Evolutionary conservation across 1,139 yeast species (phyloP).

Genomic region (Candida sanyaensis): DNA sequence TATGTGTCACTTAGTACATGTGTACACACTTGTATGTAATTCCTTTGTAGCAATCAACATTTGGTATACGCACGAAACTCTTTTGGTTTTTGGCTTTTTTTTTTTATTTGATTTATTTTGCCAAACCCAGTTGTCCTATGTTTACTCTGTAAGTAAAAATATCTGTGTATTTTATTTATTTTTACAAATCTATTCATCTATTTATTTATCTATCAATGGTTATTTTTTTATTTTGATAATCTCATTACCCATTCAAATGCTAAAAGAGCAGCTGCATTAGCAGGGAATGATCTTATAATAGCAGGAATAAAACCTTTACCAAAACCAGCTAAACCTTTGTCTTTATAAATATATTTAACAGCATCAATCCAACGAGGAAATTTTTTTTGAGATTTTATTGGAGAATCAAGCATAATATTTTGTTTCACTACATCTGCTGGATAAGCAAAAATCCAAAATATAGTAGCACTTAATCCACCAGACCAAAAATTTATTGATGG

Average conservation of each 20-base stretch:
- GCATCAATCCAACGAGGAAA: constrained; percentile 76
- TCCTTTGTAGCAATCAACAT: too few relatives aligned
- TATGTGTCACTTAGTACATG: too few relatives aligned
- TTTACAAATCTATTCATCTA: too few relatives aligned
- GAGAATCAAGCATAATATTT: constrained; percentile 79
- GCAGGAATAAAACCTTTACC: constrained; percentile 80
- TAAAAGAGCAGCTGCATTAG: constrained; percentile 91
- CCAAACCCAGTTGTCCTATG: too few relatives aligned
- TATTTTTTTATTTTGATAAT: constrained; percentile 38
- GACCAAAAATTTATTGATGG: constrained; percentile 86
- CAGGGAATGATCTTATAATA: constrained; percentile 76
- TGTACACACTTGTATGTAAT: too few relatives aligned
- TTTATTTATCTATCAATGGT: too few relatives aligned
- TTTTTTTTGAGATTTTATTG: constrained; percentile 59
- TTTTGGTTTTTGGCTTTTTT: too few relatives aligned
- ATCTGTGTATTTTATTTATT: too few relatives aligned
- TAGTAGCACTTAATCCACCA: constrained; percentile 83
- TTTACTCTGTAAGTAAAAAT: background rate
- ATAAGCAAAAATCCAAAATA: constrained; percentile 89
- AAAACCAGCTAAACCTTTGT: constrained; percentile 62
- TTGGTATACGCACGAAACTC: background rate
- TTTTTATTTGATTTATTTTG: too few relatives aligned
- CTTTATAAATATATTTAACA: constrained; percentile 62
- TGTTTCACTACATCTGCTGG: constrained; percentile 91
- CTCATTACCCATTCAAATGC: constrained; percentile 87